Evolutionary conservation across 306 rosid species (phyloP), one percentile per base, ranked within the genome.

Genomic region (Vachellia collinsii): DNA sequence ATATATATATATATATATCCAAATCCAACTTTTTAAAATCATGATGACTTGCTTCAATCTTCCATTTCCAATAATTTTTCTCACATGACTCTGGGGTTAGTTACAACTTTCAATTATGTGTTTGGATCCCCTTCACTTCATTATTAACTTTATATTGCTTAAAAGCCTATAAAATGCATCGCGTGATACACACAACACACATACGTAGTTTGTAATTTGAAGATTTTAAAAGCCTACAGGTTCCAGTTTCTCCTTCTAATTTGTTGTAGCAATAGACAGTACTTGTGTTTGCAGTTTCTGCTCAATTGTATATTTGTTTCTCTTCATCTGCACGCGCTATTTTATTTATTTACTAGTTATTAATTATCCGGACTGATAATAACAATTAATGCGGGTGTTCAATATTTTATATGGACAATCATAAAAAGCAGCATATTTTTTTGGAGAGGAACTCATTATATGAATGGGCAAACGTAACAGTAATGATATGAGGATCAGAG

Each of bases 21-120:
- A 29, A 29, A 43, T 68, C 80, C 72, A 29, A 59, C 80, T 16
- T 62, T 70, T 14, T 37, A 7, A 67, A 53, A 62, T 51, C 62
- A 25, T 48, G 19, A 53, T 48, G n/a, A 50, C 37, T 17, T 13
- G 37, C 75, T 22, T 48, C 19, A 61, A 29, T 77, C 46, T 53
- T 73, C 4, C 17, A 36, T 44, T 48, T 19, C 44, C 50, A 68
- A 48, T 3, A 29, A 0, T 29, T 0, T 59, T 75, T 38, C 48
- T 82, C 77, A 47, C 72, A 58, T 46, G 61, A 9, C 20, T 38
- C 0, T 7, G 0, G 37, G 3, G 12, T 62, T n/a, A n/a, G 34
- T 29, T 29, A 0, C 41, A 62, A 25, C n/a, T 29, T 5, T 62
- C 19, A 62, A 29, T 29, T 3, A 25, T 34, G 38, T 22, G 65